phyloP scores from a whole-genome alignment of 441 rosid genomes.

The Geranium incanum region DNA sequence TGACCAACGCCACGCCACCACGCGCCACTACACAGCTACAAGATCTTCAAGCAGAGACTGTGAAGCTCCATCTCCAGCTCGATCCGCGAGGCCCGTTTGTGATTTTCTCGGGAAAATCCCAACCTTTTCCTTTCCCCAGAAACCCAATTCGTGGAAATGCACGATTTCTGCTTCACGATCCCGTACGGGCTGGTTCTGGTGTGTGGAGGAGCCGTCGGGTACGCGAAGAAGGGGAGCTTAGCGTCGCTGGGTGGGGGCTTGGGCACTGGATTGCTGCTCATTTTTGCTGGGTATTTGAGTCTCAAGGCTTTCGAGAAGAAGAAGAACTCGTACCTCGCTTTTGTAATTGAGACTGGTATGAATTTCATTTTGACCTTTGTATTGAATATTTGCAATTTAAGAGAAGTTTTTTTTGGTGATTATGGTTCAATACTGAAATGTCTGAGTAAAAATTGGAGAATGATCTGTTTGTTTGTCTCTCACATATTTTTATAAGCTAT shows the following conservation, averaged over 20 bases:
- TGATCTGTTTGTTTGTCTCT: too few species aligned
- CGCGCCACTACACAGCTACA: not conserved
- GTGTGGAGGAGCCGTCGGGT: constrained; percentile 74
- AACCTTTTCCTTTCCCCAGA: constrained; percentile 16
- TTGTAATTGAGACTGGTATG: constrained; percentile 65
- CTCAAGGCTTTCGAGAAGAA: constrained; percentile 73
- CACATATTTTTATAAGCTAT: too few species aligned
- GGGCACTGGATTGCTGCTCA: constrained; percentile 60
- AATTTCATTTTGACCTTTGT: not conserved
- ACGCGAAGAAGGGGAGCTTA: constrained; percentile 58
- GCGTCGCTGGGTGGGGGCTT: constrained; percentile 82
- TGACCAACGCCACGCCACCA: constrained; percentile 2
- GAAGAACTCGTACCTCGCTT: constrained; percentile 53
- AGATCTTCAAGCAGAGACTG: not conserved
- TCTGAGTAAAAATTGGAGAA: too few species aligned
- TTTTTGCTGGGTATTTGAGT: constrained; percentile 73
- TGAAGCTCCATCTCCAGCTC: not conserved
- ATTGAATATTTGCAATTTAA: too few species aligned
- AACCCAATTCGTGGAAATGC: constrained; percentile 36
- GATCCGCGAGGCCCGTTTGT: constrained; percentile 19
- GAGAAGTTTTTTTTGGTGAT: too few species aligned
- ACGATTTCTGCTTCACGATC: constrained; percentile 94
- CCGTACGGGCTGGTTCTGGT: constrained; percentile 84
- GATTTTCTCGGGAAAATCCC: constrained; percentile 18
- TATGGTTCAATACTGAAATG: too few species aligned